phyloP scores from a whole-genome alignment of 2,329 filamentous ascomycete species.

The Neopestalotiopsis sp. region DNA sequence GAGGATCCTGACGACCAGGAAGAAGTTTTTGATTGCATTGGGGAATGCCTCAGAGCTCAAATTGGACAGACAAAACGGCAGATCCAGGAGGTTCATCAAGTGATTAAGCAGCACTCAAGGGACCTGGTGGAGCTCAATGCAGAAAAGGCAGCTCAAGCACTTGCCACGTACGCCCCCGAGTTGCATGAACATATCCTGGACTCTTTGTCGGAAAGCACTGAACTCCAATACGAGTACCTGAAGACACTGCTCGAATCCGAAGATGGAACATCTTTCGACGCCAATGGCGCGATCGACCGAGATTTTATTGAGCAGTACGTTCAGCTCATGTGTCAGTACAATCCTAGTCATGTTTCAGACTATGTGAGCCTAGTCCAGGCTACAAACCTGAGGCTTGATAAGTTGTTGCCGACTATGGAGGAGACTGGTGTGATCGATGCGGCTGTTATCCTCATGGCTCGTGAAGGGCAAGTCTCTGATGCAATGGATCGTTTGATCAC shows the following conservation, averaged over 20 bases:
- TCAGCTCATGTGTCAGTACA: constrained; percentile 86
- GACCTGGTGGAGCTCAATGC: constrained; percentile 73
- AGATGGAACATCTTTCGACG: constrained; percentile 35
- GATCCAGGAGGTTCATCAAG: constrained; percentile 69
- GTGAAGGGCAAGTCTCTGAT: constrained; percentile 80
- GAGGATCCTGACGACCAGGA: constrained; percentile 80
- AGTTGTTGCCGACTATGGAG: constrained; percentile 86
- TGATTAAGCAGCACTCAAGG: constrained; percentile 68
- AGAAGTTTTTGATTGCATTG: constrained; percentile 79
- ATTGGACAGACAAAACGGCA: constrained; percentile 72
- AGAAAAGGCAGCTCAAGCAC: constrained; percentile 64
- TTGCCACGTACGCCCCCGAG: constrained; percentile 65
- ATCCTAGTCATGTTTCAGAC: constrained; percentile 81
- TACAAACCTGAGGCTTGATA: constrained; percentile 78
- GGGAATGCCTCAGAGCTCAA: constrained; percentile 71
- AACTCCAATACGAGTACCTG: constrained; percentile 78
- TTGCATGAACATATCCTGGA: constrained; percentile 71
- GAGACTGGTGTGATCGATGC: constrained; percentile 89
- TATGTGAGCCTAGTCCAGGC: constrained; percentile 80
- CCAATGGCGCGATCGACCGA: constrained; percentile 47
- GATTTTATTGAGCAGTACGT: constrained; percentile 84
- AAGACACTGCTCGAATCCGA: constrained; percentile 73
- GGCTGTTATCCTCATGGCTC: constrained; percentile 86
- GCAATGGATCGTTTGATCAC: constrained; percentile 86
- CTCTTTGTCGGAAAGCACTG: constrained; percentile 62